Conservation (phyloP, 768 basidiomycete genomes). For the Basidioascus undulatus region DNA sequence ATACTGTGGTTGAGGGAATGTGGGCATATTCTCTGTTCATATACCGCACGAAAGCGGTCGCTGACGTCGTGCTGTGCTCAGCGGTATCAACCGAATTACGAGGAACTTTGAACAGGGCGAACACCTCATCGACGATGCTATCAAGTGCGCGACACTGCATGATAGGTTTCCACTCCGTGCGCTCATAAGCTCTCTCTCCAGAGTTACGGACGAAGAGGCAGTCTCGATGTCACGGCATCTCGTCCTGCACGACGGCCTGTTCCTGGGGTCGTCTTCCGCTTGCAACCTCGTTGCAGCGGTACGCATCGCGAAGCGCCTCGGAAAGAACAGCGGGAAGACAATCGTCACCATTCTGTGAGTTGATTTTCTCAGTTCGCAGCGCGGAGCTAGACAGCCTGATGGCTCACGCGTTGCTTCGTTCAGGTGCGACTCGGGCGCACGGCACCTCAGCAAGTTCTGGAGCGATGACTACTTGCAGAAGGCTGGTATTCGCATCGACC, state of each 20-base stretch:
- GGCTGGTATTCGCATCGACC: too few relatives aligned
- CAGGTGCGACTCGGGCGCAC: slow-evolving; percentile 69
- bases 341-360: slow-evolving; percentile 65
- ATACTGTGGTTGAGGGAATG: slow-evolving; percentile 90
- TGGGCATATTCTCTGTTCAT: slow-evolving; percentile 17
- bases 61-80: slow-evolving; percentile 14
- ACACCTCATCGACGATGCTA: slow-evolving; percentile 67
- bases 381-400: not conserved
- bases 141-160: slow-evolving; percentile 28
- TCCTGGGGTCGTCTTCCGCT: slow-evolving; percentile 85
- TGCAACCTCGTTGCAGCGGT: slow-evolving; percentile 88
- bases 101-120: slow-evolving; percentile 69
- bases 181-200: slow-evolving; percentile 14
- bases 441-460: slow-evolving; percentile 37
- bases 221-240: slow-evolving; percentile 89
- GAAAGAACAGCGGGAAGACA: slow-evolving; percentile 40
- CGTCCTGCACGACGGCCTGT: slow-evolving; percentile 71
- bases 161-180: not conserved
- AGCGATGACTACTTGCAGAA: slow-evolving; percentile 4
- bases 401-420: not conserved
- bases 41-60: not conserved
- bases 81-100: slow-evolving; percentile 81
- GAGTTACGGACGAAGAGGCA: slow-evolving; percentile 78
- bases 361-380: not conserved
- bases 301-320: slow-evolving; percentile 33